Evolutionary conservation across 176 grass and related monocot genomes (phyloP), one percentile per base, ranked within the genome.

Genomic region (Eragrostis nindensis): DNA sequence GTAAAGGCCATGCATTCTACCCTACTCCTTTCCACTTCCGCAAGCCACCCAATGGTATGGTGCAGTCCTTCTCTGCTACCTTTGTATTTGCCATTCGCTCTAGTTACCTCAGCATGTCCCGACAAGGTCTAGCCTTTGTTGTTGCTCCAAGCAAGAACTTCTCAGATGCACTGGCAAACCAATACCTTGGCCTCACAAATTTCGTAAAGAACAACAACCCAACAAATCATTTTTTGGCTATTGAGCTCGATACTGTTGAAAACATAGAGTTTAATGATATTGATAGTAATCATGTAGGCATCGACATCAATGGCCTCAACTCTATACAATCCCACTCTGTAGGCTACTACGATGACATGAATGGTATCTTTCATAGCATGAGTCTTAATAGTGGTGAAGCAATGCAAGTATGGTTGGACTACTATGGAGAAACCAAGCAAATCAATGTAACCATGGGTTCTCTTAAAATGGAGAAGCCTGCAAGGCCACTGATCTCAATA

Each of bases 1-100:
- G 41, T 50, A 81, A 81, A 81, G 78, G 78, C 6, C 78, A 81
- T 61, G 66, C 78, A 22, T 81, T 81, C 66, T 57, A 81, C 53
- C 66, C 66, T 24, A 61, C 11, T 70, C 78, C 78, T 60, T 44
- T 71, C 49, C 53, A 61, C 16, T 71, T 81, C 54, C 67, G 0
- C 25, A 62, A 21, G 19, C 60, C 56, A 6, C 26, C 2, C 11
- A n/a, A 25, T 12, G 13, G 13, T 26, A 74, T 2, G 0, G 62
- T 86, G 13, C n/a, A 38, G 1, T 80, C 76, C 5, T 86, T 80
- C 55, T 73, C 74, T 5, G 60, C 43, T 16, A 55, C 67, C 6
- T 88, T 83, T 1, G 47, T 83, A 7, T 86, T 86, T 15, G 77
- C 15, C 40, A 82, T 82, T 11, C 12, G 26, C 64, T 62, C 85